These are phyloP conservation scores for sweet orange (Citrus sinensis) DNA, from an alignment of 345 rosid genomes.

Conservation along the genomic window DVS_A1.0 CM039164.1:21858501-21859000, in stretches of 20 bases:
- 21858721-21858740: constrained; percentile 3
- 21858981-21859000: constrained; percentile 87
- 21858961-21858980: constrained; percentile 82
- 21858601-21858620: background rate
- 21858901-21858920: constrained; percentile 90
- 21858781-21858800: too few relatives aligned
- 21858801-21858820: constrained; percentile 56
- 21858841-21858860: constrained; percentile 84
- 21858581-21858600: background rate
- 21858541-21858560: background rate
- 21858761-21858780: background rate
- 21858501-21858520: background rate
- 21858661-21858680: background rate
- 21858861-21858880: constrained; percentile 89
- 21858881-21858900: constrained; percentile 65
- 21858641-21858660: background rate
- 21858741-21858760: background rate
- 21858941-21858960: constrained; percentile 89
- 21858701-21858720: background rate
- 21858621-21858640: background rate
- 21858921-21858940: constrained; percentile 78
- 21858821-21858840: constrained; percentile 97
- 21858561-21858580: background rate
- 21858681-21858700: background rate
- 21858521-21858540: background rate